These are phyloP conservation scores for Cutaneotrichosporon dermatis DNA, from an alignment of 1,284 basidiomycete genomes.

Conservation along the genomic window DNA sequence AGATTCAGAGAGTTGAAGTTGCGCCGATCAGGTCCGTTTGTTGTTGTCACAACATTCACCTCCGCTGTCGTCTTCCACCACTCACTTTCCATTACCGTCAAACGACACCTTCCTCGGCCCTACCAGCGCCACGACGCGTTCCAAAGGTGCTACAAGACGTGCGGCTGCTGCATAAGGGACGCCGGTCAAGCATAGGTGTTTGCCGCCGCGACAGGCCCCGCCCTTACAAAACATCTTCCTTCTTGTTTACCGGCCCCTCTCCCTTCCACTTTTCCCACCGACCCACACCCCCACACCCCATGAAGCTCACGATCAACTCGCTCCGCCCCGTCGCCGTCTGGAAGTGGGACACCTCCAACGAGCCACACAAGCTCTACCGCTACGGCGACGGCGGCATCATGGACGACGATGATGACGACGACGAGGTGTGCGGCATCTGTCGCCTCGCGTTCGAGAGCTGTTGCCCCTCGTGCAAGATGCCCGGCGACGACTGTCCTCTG, in stretches of 20 bases:
- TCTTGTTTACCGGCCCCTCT: too few species aligned
- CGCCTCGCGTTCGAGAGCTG: slow-evolving; percentile 84
- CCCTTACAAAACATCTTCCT: too few species aligned
- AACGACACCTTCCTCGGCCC: too few species aligned
- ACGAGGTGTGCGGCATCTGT: slow-evolving; percentile 91
- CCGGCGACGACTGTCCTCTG: slow-evolving; percentile 92
- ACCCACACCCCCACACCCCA: slow-evolving; percentile 7
- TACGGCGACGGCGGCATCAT: slow-evolving; percentile 53
- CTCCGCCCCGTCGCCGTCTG: slow-evolving; percentile 47
- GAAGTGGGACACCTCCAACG: slow-evolving; percentile 46
- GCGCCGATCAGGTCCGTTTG: background rate
- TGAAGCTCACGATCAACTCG: slow-evolving; percentile 45
- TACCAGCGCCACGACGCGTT: too few species aligned
- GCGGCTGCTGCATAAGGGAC: too few species aligned
- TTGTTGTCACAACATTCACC: slow-evolving; percentile 7
- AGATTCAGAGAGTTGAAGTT: background rate
- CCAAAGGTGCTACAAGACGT: too few species aligned
- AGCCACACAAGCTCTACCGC: slow-evolving; percentile 41
- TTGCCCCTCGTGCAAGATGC: slow-evolving; percentile 88
- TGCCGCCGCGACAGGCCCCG: too few species aligned
- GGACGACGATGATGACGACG: slow-evolving; percentile 64
- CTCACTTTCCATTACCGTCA: too few species aligned
- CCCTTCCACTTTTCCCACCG: too few species aligned
- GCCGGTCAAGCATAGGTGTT: too few species aligned
- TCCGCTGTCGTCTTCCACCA: too few species aligned